Percentiles rank a stretch among this genome's conserved stretches.
Evolutionary conservation across 2,329 filamentous ascomycete genomes (phyloP).

Genomic region (Colletotrichum melonis): DNA sequence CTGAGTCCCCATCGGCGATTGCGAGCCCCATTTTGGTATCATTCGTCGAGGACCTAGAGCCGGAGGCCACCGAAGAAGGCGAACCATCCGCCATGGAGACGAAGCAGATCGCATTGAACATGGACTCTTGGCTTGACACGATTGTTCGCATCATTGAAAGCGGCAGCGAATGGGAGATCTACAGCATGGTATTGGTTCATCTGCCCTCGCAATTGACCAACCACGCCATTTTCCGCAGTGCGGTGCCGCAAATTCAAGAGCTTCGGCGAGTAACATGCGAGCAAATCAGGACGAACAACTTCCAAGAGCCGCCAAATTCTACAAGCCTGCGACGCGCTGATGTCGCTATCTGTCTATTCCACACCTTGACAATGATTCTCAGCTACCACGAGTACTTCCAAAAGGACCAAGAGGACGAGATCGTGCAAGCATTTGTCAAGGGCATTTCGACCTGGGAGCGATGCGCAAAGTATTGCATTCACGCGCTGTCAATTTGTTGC

Average conservation of each 20-base stretch:
- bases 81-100: slow-evolving; percentile 32
- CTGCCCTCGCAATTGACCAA: slow-evolving; percentile 90
- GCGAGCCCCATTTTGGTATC: slow-evolving; percentile 66
- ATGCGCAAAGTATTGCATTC: slow-evolving; percentile 92
- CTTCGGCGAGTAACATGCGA: slow-evolving; percentile 84
- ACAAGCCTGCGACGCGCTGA: slow-evolving; percentile 87
- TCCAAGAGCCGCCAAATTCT: slow-evolving; percentile 83
- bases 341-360: slow-evolving; percentile 88
- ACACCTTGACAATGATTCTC: slow-evolving; percentile 86
- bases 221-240: slow-evolving; percentile 82
- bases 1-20: slow-evolving; percentile 55
- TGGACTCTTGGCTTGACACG: slow-evolving; percentile 80
- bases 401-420: slow-evolving; percentile 88
- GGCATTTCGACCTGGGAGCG: slow-evolving; percentile 87
- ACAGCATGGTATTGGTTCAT: slow-evolving; percentile 89
- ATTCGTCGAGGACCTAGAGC: slow-evolving; percentile 40
- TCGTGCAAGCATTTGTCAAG: slow-evolving; percentile 86
- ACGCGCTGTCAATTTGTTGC: slow-evolving; percentile 93
- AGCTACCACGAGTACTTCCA: slow-evolving; percentile 90
- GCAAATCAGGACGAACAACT: slow-evolving; percentile 80
- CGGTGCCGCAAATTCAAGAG: slow-evolving; percentile 79
- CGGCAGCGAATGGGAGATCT: slow-evolving; percentile 88
- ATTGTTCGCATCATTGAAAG: slow-evolving; percentile 77
- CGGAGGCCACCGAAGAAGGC: slow-evolving; percentile 19
- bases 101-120: slow-evolving; percentile 63